phyloP scores from a whole-genome alignment of 306 rosid species.

The Cucurbita maxima region DNA sequence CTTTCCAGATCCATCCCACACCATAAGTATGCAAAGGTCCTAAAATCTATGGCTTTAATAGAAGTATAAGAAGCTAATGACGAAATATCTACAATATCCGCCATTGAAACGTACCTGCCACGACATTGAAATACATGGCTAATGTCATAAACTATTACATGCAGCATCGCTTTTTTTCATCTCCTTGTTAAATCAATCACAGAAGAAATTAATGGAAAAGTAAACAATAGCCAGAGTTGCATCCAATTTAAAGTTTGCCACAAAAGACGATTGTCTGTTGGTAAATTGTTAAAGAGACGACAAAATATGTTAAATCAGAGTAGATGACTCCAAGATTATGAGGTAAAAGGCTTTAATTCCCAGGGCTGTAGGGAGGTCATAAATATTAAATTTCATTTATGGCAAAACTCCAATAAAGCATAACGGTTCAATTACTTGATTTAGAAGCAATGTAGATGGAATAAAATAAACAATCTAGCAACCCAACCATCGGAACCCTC shows the following conservation, averaged over 20 bases:
- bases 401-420: not conserved
- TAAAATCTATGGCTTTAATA: slow-evolving; percentile 45
- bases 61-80: slow-evolving; percentile 43
- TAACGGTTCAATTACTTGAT: not conserved
- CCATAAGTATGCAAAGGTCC: slow-evolving; percentile 61
- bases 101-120: slow-evolving; percentile 69
- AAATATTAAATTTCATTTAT: not conserved
- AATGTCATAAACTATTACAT: slow-evolving; percentile 1
- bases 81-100: slow-evolving; percentile 55
- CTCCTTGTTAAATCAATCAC: not conserved
- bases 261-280: not conserved
- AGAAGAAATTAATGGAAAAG: not conserved
- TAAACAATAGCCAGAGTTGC: not conserved
- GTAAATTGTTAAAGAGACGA: not conserved
- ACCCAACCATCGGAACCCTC: not conserved
- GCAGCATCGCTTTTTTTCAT: not conserved
- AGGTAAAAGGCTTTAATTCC: not conserved
- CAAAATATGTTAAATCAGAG: not conserved
- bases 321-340: not conserved
- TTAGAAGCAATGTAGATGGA: not conserved
- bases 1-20: slow-evolving; percentile 45
- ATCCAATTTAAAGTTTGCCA: not conserved
- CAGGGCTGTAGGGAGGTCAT: not conserved
- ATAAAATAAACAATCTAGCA: not conserved
- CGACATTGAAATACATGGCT: not conserved